Percentiles rank a stretch among this genome's conserved stretches.
Evolutionary conservation across 495 filamentous ascomycete genomes (phyloP).

Genomic region (Rusavskia elegans): DNA sequence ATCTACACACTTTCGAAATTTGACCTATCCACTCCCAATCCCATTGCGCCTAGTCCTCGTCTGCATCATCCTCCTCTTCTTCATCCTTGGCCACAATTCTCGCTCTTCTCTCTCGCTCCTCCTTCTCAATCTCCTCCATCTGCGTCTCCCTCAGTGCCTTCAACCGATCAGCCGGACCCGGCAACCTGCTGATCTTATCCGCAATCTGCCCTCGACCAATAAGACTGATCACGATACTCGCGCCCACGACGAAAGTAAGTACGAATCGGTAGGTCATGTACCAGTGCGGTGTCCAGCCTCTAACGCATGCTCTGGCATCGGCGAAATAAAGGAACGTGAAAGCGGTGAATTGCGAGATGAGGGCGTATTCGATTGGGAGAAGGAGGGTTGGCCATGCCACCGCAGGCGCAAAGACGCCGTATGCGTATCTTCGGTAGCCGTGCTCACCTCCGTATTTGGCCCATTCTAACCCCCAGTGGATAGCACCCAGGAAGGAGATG

Average conservation of each 20-base stretch:
- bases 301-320: slow-evolving; percentile 56
- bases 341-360: slow-evolving; percentile 78
- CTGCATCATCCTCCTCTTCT: slow-evolving; percentile 17
- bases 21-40: too few species aligned
- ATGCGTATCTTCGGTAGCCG: slow-evolving; percentile 62
- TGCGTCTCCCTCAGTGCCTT: slow-evolving; percentile 42
- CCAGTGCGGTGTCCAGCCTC: slow-evolving; percentile 82
- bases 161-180: slow-evolving; percentile 45
- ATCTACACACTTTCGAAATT: not conserved
- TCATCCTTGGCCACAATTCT: slow-evolving; percentile 30
- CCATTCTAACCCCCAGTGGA: slow-evolving; percentile 88
- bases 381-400: slow-evolving; percentile 89
- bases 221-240: slow-evolving; percentile 70
- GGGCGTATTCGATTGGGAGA: slow-evolving; percentile 71
- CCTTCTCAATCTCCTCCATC: slow-evolving; percentile 37
- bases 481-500: slow-evolving; percentile 87
- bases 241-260: slow-evolving; percentile 83
- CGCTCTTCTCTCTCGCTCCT: slow-evolving; percentile 37
- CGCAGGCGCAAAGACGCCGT: slow-evolving; percentile 68
- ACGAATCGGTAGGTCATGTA: slow-evolving; percentile 91
- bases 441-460: slow-evolving; percentile 57
- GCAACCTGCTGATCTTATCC: slow-evolving; percentile 29
- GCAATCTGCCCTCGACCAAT: slow-evolving; percentile 77
- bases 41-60: slow-evolving; percentile 13
- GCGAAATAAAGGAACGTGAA: slow-evolving; percentile 85